Conservation (phyloP, 2,329 filamentous ascomycete genomes). For the Neopestalotiopsis clavispora region DNA sequence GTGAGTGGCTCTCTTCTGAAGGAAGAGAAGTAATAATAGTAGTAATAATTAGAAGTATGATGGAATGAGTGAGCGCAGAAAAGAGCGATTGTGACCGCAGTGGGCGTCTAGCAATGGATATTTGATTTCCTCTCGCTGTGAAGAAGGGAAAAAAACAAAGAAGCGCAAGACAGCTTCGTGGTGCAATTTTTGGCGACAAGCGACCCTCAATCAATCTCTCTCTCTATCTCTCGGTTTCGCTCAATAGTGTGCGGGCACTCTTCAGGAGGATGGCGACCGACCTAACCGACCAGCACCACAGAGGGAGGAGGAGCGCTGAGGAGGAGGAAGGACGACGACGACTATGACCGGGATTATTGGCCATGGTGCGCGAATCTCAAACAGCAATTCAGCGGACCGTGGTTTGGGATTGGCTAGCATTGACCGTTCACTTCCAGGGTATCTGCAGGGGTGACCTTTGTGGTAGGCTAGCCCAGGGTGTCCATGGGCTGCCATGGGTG, state of each 20-base stretch:
- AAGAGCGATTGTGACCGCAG: conserved; percentile 2
- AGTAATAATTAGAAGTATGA: neutral
- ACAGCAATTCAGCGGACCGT: neutral
- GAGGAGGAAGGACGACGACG: neutral
- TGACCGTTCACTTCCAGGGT: neutral
- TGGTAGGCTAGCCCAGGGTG: neutral
- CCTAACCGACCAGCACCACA: neutral
- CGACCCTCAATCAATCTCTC: neutral
- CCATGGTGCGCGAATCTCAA: neutral
- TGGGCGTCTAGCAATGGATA: neutral
- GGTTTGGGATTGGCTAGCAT: conserved; percentile 12
- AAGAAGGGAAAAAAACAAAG: neutral
- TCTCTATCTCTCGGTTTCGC: too few species aligned
- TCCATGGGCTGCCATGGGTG: too few species aligned
- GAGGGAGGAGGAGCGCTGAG: neutral
- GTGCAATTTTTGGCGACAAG: neutral
- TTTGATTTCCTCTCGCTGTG: conserved; percentile 1
- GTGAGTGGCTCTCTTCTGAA: too few species aligned
- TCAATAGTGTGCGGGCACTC: conserved; percentile 3
- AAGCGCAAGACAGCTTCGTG: conserved; percentile 6
- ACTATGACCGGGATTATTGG: conserved; percentile 1
- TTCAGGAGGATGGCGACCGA: neutral
- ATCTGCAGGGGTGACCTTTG: neutral
- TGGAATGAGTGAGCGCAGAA: neutral
- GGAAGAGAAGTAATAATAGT: neutral